Evolutionary conservation across 1,284 basidiomycete genomes (phyloP).

Genomic region (Wolfiporia cocos): DNA sequence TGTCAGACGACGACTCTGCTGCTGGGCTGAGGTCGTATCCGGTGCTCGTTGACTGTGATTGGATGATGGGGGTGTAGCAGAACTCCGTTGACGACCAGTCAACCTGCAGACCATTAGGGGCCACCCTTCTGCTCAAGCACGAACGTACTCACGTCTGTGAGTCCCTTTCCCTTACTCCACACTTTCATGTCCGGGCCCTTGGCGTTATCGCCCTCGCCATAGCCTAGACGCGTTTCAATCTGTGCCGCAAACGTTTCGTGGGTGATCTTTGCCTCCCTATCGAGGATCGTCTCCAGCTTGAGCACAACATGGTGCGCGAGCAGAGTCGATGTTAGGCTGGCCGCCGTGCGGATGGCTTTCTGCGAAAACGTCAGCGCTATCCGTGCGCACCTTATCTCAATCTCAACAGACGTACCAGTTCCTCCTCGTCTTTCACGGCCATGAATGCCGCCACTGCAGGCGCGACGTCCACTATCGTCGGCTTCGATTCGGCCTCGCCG

Average conservation of each 20-base stretch:
- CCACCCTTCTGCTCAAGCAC: neutral
- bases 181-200: slow-evolving; percentile 87
- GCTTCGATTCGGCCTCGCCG: slow-evolving; percentile 43
- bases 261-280: slow-evolving; percentile 85
- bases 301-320: slow-evolving; percentile 83
- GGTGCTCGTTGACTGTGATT: slow-evolving; percentile 76
- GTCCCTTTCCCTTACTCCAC: slow-evolving; percentile 74
- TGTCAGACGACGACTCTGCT: slow-evolving; percentile 80
- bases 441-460: slow-evolving; percentile 74
- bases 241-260: slow-evolving; percentile 83
- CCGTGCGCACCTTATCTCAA: too few relatives aligned
- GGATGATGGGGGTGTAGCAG: slow-evolving; percentile 93
- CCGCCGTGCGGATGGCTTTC: slow-evolving; percentile 75
- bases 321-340: slow-evolving; percentile 80
- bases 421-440: slow-evolving; percentile 88
- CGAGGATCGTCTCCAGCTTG: slow-evolving; percentile 88
- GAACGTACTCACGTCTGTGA: slow-evolving; percentile 59
- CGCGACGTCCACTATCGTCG: slow-evolving; percentile 78
- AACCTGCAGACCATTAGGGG: slow-evolving; percentile 40
- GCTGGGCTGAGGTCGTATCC: slow-evolving; percentile 89
- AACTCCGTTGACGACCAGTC: slow-evolving; percentile 90
- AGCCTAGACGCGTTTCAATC: slow-evolving; percentile 84
- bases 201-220: slow-evolving; percentile 66
- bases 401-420: slow-evolving; percentile 54
- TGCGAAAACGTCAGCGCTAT: slow-evolving; percentile 25